Evolutionary conservation across 2,329 filamentous ascomycete genomes (phyloP), one percentile per base, ranked within the genome.

Genomic region (Zymoseptoria brevis): DNA sequence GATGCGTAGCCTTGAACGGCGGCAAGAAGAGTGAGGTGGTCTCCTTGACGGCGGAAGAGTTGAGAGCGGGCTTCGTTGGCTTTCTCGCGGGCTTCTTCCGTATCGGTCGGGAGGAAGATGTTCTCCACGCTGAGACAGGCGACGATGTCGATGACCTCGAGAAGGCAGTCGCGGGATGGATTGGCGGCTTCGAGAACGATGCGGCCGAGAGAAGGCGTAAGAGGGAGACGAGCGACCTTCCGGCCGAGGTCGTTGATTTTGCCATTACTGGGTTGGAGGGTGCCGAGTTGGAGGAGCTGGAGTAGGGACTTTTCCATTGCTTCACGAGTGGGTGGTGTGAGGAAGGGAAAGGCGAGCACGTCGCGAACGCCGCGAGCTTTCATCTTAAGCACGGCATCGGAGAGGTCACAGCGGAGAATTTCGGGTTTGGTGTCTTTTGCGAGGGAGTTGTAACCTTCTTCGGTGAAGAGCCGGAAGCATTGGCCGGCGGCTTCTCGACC

Each of bases 401-500:
- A 84, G 5, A 97, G 82, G 72, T 99, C 93, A 69, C 90, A 95
- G 19, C 94, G 84, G 9, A 96, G 76, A 9, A 99, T 96, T 72
- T 99, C 94, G 0, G 94, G 93, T 0, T 86, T 82, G 53, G 92
- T 92, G 0, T 87, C 82, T 59, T 89, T 84, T 51, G 88, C 82
- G 6, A 96, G 77, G 0, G 77, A 75, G 8, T 85, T 76, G 72
- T 90, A 97, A 2, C 87, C 84, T 3, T 83, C 80, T 66, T 96
- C 85, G 0, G 93, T 96, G 72, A 96, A 99, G 0, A 99, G 77
- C 50, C 94, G 82, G 72, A 86, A 96, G 74, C 92, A 97, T 71
- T 94, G 90, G 1, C 94, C 94, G 0, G 91, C 83, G 0, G 87
- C 90, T 75, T 99, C 94, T 80, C 94, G 87, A 50, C 94, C 94